Percentiles rank a stretch among this genome's conserved stretches.
phyloP scores from a whole-genome alignment of 306 rosid genomes.

The Fragaria vesca region DNA sequence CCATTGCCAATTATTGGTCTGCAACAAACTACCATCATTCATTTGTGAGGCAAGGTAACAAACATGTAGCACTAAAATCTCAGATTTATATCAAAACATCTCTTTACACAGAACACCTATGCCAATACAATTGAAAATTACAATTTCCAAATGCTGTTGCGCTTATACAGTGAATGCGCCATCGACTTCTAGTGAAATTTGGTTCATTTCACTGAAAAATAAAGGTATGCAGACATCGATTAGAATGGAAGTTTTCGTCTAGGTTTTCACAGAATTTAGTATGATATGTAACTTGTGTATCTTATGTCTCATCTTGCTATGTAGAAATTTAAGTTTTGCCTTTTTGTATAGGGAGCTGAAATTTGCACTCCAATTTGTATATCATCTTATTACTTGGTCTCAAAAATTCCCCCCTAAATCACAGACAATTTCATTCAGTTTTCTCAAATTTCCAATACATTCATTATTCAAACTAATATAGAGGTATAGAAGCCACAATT shows the following conservation, averaged over 20 bases:
- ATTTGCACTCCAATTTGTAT: neutral
- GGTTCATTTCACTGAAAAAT: neutral
- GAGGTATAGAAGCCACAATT: neutral
- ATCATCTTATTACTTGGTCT: neutral
- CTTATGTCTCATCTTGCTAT: neutral
- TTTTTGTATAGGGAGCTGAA: no score
- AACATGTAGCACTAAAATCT: conserved; percentile 7
- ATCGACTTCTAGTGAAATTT: neutral
- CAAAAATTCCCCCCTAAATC: neutral
- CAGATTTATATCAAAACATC: neutral
- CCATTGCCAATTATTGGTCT: conserved; percentile 93
- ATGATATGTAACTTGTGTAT: neutral
- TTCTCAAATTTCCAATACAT: neutral
- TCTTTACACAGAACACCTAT: neutral
- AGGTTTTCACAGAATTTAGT: neutral
- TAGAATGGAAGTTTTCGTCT: neutral
- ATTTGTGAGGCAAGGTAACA: conserved; percentile 16
- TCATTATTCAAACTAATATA: neutral
- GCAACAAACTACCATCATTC: conserved; percentile 22
- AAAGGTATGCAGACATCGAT: neutral
- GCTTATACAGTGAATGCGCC: neutral
- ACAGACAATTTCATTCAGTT: neutral
- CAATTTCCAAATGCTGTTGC: neutral
- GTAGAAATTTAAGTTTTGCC: neutral
- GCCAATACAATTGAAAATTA: neutral